Conservation (phyloP, 371 early-diverging fungal genomes). For the Nematocida major region DNA sequence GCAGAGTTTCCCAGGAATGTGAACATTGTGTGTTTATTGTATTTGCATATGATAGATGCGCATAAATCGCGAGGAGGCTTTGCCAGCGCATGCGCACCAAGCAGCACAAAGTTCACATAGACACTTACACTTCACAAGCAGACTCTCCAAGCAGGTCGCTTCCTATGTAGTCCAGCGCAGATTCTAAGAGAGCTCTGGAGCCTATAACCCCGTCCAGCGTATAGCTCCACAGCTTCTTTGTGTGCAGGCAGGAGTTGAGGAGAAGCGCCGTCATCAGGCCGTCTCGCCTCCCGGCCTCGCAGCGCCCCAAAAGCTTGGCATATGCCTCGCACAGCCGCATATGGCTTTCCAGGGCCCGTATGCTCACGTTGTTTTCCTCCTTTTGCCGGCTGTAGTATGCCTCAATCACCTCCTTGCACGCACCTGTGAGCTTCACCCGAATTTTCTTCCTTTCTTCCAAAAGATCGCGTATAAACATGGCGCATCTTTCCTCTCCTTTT, state of each 20-base stretch:
- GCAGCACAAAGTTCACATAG: no score
- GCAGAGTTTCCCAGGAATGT: no score
- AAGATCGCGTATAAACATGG: slow-evolving; percentile 27
- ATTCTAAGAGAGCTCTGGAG: background rate
- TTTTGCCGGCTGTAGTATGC: slow-evolving; percentile 60
- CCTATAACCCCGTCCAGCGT: background rate
- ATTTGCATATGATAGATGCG: no score
- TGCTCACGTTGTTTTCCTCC: slow-evolving; percentile 53
- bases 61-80: no score
- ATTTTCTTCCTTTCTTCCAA: slow-evolving; percentile 32
- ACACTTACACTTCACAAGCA: no score
- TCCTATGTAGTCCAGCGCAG: background rate
- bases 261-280: slow-evolving; percentile 39
- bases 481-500: background rate
- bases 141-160: background rate
- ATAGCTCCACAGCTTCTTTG: slow-evolving; percentile 10
- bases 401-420: slow-evolving; percentile 39
- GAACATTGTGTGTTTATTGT: no score
- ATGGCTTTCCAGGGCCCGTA: slow-evolving; percentile 64
- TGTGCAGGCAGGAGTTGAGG: slow-evolving; percentile 23
- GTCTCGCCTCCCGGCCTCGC: background rate
- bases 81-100: no score
- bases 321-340: slow-evolving; percentile 62
- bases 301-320: slow-evolving; percentile 47
- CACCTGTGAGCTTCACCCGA: slow-evolving; percentile 27